phyloP scores from a whole-genome alignment of 225 moss, liverwort and hornwort genomes.

The Climacium dendroides region DNA sequence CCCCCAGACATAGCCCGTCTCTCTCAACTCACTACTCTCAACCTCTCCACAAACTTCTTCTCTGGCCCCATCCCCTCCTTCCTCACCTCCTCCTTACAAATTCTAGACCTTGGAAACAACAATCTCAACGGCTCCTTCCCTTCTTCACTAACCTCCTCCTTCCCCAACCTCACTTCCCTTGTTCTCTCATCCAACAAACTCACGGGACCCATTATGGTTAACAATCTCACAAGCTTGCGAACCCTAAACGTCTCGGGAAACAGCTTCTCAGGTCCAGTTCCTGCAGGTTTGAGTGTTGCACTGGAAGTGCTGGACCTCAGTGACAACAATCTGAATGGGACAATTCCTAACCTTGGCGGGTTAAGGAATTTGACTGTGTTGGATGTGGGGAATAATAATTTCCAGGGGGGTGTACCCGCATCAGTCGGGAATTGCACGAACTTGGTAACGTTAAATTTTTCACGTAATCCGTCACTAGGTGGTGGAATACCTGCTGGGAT shows the following conservation, averaged over 20 bases:
- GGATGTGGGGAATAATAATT: constrained; percentile 5
- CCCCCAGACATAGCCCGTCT: constrained; percentile 5
- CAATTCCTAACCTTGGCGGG: constrained; percentile 14
- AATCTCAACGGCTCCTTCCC: constrained; percentile 2
- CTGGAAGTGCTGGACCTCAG: constrained; percentile 26
- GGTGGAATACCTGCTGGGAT: constrained; percentile 16
- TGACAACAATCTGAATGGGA: constrained; percentile 18
- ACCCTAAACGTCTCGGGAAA: constrained; percentile 27
- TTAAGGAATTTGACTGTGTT: constrained; percentile 7
- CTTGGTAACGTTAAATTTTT: constrained; percentile 2
- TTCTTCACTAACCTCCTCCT: not conserved
- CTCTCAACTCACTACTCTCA: constrained; percentile 7
- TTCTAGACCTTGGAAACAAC: constrained; percentile 25
- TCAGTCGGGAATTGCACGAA: constrained; percentile 3
- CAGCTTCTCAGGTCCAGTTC: constrained; percentile 14
- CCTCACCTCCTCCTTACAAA: not conserved
- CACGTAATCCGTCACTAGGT: constrained; percentile 1
- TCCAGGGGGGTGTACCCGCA: constrained; percentile 22
- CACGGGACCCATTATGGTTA: constrained; percentile 1
- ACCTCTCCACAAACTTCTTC: constrained; percentile 19
- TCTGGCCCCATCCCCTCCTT: constrained; percentile 10
- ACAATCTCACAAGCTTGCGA: constrained; percentile 10
- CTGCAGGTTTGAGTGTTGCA: not conserved
- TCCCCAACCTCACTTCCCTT: constrained; percentile 20
- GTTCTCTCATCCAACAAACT: constrained; percentile 18